These are phyloP conservation scores for Xylaria venustula DNA, from an alignment of 495 filamentous ascomycete genomes.

Conservation along the genomic window DNA sequence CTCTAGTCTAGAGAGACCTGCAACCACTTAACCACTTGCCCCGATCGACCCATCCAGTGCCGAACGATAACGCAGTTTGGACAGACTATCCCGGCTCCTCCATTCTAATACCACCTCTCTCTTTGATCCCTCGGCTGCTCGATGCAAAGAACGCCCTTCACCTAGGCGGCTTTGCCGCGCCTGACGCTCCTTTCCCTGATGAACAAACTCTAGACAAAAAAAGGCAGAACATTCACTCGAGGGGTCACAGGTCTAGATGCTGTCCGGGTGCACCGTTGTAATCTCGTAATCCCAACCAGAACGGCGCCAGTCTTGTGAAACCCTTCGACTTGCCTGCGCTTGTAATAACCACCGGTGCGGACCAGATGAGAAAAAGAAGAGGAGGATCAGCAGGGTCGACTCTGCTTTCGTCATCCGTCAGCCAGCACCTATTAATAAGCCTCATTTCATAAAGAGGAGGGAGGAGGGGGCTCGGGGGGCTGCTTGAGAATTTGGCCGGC, in stretches of 20 bases:
- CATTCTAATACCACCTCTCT: no score
- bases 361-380: background rate
- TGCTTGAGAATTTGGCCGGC: background rate
- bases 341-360: background rate
- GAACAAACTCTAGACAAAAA: background rate
- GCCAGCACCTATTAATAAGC: slow-evolving; percentile 1
- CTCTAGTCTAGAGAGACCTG: background rate
- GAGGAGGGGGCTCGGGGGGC: background rate
- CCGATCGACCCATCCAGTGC: slow-evolving; percentile 8
- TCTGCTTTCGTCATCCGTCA: background rate
- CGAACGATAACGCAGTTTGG: background rate
- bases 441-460: background rate
- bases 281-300: background rate
- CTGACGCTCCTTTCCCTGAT: background rate
- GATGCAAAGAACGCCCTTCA: background rate
- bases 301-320: background rate
- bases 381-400: slow-evolving; percentile 1
- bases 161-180: slow-evolving; percentile 1
- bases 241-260: background rate
- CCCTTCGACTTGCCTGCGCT: background rate
- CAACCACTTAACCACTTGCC: slow-evolving; percentile 8
- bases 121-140: background rate
- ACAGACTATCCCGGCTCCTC: background rate
- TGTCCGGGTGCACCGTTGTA: background rate
- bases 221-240: background rate